Conservation (phyloP, 2,329 filamentous ascomycete genomes). For the Fusarium clavum region DNA sequence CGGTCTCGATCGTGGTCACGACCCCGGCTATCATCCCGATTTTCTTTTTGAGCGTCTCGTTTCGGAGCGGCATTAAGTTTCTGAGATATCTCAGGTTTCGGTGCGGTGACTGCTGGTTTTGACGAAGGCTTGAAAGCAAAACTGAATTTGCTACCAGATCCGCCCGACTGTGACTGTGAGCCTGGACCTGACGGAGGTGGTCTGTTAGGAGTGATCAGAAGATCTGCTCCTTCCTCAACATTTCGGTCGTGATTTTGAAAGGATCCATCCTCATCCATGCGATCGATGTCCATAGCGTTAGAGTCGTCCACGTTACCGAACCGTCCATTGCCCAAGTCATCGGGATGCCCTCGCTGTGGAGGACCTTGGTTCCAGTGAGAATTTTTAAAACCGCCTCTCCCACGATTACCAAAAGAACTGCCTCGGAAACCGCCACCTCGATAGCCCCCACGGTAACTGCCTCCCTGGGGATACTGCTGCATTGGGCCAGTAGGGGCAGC, state of each 20-base stretch:
- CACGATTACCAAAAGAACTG: constrained; percentile 65
- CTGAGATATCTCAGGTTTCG: constrained; percentile 74
- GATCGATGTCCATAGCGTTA: constrained; percentile 26
- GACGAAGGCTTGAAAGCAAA: constrained; percentile 88
- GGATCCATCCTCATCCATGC: constrained; percentile 28
- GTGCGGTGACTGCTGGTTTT: constrained; percentile 66
- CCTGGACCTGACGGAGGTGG: constrained; percentile 65
- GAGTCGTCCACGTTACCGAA: constrained; percentile 33
- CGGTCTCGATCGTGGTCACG: constrained; percentile 50
- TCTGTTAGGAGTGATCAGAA: constrained; percentile 67
- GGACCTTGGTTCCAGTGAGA: constrained; percentile 68
- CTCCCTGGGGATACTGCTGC: constrained; percentile 62
- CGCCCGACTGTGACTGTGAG: constrained; percentile 33
- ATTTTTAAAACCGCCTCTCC: constrained; percentile 73
- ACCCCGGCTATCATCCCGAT: constrained; percentile 54
- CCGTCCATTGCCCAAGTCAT: constrained; percentile 38
- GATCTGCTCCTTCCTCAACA: constrained; percentile 56
- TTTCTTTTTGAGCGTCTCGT: constrained; percentile 49
- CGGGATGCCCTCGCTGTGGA: constrained; percentile 39
- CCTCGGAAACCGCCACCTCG: constrained; percentile 71
- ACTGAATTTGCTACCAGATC: constrained; percentile 80
- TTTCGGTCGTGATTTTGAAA: constrained; percentile 48
- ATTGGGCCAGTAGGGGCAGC: constrained; percentile 68
- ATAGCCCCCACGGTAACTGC: constrained; percentile 59
- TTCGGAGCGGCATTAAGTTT: constrained; percentile 74